phyloP scores from a whole-genome alignment of 108 stramenopile species.

The Pseudonitzschia multiseries region DNA sequence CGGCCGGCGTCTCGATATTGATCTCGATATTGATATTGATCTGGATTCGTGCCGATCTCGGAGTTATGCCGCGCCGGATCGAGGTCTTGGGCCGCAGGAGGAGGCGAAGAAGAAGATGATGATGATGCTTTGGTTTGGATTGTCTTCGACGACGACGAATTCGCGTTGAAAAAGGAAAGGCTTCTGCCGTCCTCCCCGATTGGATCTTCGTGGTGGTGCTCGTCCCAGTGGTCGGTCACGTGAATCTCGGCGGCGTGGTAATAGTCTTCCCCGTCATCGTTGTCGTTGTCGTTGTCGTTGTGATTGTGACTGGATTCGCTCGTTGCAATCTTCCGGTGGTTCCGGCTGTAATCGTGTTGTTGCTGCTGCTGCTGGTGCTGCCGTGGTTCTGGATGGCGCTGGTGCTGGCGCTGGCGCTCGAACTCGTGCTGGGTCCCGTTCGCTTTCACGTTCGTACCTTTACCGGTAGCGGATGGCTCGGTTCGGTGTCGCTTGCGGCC shows the following conservation, averaged over 20 bases:
- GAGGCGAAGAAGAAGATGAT: no score
- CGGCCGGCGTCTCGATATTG: not conserved
- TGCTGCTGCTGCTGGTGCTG: not conserved
- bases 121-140: no score
- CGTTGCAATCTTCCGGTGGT: not conserved
- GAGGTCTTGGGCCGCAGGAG: not conserved
- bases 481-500: slow-evolving; percentile 18
- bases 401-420: no score
- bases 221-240: slow-evolving; percentile 15
- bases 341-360: not conserved
- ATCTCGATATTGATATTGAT: not conserved
- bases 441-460: no score
- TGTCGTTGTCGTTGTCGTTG: not conserved
- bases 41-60: no score
- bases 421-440: no score
- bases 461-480: no score
- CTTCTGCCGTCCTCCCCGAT: not conserved
- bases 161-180: no score
- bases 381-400: no score
- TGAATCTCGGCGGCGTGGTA: slow-evolving; percentile 11
- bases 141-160: no score
- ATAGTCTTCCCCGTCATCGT: not conserved
- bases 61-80: no score
- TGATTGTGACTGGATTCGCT: not conserved
- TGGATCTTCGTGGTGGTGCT: not conserved